phyloP scores from a whole-genome alignment of 805 yeast species.

The Lipomyces sp. region DNA sequence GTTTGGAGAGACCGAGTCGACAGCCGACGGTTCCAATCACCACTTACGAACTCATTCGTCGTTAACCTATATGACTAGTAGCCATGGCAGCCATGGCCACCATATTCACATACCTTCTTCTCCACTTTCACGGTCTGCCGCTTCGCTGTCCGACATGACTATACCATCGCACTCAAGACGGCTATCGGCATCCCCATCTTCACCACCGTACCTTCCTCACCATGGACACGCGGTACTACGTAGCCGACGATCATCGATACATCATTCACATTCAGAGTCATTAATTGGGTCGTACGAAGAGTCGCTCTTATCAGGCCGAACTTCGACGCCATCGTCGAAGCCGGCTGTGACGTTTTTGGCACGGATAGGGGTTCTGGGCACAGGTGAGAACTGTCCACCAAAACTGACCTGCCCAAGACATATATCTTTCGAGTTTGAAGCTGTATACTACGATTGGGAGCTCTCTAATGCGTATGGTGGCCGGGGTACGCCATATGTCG shows the following conservation, averaged over 20 bases:
- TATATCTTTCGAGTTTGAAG: constrained; percentile 40
- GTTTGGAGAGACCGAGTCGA: neutral
- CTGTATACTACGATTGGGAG: constrained; percentile 43
- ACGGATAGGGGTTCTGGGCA: constrained; percentile 43
- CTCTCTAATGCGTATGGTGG: neutral
- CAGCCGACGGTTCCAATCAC: neutral
- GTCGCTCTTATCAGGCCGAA: constrained; percentile 43
- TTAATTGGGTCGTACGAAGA: constrained; percentile 47
- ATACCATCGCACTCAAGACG: neutral
- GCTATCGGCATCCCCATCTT: constrained; percentile 13
- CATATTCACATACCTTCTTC: constrained; percentile 18
- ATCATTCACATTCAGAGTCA: constrained; percentile 36
- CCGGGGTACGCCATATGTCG: constrained; percentile 42
- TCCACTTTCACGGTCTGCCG: constrained; percentile 19
- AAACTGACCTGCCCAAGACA: constrained; percentile 41
- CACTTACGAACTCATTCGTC: constrained; percentile 1
- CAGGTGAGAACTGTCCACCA: constrained; percentile 35
- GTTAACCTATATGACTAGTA: neutral
- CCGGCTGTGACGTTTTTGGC: constrained; percentile 40
- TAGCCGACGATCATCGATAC: constrained; percentile 14
- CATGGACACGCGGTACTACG: constrained; percentile 1
- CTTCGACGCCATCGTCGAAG: constrained; percentile 41
- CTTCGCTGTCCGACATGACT: constrained; percentile 5
- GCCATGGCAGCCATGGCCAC: constrained; percentile 3
- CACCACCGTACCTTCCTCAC: constrained; percentile 9